Percentiles rank a stretch among this genome's conserved stretches.
Conservation (phyloP, 225 moss, liverwort and hornwort genomes). For the Lunularia cruciata region DNA sequence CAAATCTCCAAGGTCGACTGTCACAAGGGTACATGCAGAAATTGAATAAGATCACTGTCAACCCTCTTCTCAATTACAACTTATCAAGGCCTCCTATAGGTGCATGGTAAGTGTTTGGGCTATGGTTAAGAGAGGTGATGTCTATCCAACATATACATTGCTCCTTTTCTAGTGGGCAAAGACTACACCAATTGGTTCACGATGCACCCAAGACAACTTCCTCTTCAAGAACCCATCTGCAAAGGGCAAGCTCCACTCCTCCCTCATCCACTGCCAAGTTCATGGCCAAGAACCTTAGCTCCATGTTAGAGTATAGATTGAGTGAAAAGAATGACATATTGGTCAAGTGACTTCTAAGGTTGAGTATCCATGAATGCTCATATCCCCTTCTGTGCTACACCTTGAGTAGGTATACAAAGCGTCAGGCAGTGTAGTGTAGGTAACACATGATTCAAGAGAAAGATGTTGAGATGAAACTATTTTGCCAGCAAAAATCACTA, state of each 20-base stretch:
- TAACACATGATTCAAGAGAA: neutral
- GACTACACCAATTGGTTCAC: no score
- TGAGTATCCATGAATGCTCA: neutral
- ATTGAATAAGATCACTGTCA: neutral
- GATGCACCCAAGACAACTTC: no score
- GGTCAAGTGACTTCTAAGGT: neutral
- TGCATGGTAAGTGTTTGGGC: no score
- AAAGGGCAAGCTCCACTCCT: neutral
- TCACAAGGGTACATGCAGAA: neutral
- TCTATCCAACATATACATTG: neutral
- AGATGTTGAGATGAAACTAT: neutral
- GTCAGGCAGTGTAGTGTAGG: neutral
- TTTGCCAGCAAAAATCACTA: constrained; percentile 5
- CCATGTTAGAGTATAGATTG: neutral
- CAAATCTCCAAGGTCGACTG: neutral
- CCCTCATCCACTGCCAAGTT: neutral
- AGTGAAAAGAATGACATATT: neutral
- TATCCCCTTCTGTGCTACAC: neutral
- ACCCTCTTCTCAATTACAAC: neutral
- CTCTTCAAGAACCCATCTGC: no score
- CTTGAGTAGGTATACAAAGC: neutral
- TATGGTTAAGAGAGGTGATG: no score
- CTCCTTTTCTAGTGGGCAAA: neutral
- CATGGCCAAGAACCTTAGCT: neutral
- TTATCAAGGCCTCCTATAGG: neutral